A percentile compares a stretch with the other conserved stretches of the same genome.
Conservation (phyloP, 176 grass and related monocot genomes). For the Oryza rufipogon region DNA sequence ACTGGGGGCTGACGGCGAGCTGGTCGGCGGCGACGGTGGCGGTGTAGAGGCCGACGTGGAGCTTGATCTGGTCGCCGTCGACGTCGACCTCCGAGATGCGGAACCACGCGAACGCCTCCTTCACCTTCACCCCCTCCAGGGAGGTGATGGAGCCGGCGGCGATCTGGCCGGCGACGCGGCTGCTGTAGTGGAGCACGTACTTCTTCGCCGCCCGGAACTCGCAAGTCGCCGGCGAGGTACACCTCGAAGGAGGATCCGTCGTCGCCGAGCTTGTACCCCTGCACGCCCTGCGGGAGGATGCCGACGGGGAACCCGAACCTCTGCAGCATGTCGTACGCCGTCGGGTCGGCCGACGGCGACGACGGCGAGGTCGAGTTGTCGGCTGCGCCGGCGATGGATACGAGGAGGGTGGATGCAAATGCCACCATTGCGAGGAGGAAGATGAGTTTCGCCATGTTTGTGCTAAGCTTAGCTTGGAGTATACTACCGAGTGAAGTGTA, state of each 20-base stretch:
- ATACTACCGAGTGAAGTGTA: no score
- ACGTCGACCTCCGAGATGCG: neutral
- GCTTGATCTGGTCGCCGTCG: neutral
- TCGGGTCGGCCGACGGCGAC: neutral
- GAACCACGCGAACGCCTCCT: neutral
- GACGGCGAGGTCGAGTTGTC: neutral
- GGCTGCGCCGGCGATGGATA: neutral
- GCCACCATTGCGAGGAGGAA: neutral
- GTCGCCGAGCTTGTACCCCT: constrained; percentile 31
- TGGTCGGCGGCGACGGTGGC: neutral
- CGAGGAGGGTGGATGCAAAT: neutral
- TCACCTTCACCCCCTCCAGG: constrained; percentile 30
- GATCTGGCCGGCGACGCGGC: constrained; percentile 47
- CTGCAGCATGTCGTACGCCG: constrained; percentile 55
- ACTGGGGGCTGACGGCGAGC: neutral
- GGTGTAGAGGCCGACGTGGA: neutral
- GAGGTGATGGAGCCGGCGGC: neutral
- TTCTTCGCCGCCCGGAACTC: constrained; percentile 33
- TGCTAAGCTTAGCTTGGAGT: neutral
- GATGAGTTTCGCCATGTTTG: neutral
- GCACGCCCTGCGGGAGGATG: constrained; percentile 36
- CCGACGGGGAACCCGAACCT: constrained; percentile 27
- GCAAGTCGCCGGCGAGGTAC: constrained; percentile 48
- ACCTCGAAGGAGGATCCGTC: constrained; percentile 60
- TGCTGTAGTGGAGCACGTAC: constrained; percentile 39